Evolutionary conservation across 345 rosid species (phyloP).

Genomic region (Arabidopsis arenosa): DNA sequence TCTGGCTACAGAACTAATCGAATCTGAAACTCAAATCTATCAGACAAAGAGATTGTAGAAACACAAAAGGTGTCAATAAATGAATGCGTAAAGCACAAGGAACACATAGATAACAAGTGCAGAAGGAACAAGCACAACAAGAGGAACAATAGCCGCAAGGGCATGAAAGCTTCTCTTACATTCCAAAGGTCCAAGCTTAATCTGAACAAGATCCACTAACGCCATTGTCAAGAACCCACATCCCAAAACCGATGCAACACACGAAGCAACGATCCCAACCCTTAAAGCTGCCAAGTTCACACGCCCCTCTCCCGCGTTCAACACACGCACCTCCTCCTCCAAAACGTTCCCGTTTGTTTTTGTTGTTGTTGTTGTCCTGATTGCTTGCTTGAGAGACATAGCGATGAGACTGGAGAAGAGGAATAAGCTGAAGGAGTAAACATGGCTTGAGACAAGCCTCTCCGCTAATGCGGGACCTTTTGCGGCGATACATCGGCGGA

Average conservation of each 20-base stretch:
- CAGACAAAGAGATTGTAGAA: not conserved
- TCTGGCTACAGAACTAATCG: not conserved
- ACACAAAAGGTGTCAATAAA: slow-evolving; percentile 35
- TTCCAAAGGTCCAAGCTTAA: slow-evolving; percentile 73
- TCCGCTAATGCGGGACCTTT: slow-evolving; percentile 48
- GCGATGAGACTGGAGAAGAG: slow-evolving; percentile 90
- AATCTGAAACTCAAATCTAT: slow-evolving; percentile 22
- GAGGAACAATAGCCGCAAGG: slow-evolving; percentile 67
- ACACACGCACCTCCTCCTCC: slow-evolving; percentile 27
- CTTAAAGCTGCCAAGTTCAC: slow-evolving; percentile 57
- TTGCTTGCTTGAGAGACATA: slow-evolving; percentile 69
- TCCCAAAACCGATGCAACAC: slow-evolving; percentile 72
- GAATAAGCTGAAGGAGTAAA: slow-evolving; percentile 80
- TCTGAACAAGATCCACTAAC: slow-evolving; percentile 72
- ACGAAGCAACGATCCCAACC: slow-evolving; percentile 63
- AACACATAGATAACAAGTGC: slow-evolving; percentile 62
- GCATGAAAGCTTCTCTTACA: slow-evolving; percentile 59
- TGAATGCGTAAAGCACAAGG: slow-evolving; percentile 67
- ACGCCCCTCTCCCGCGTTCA: slow-evolving; percentile 45
- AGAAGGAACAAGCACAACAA: slow-evolving; percentile 71
- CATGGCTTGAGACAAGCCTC: slow-evolving; percentile 68
- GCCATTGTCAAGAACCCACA: slow-evolving; percentile 85
- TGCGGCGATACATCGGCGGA: slow-evolving; percentile 52
- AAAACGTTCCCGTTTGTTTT: slow-evolving; percentile 24
- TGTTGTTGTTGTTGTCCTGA: slow-evolving; percentile 34